These are phyloP conservation scores for Peziza echinospora DNA, from an alignment of 495 filamentous ascomycete species.

Conservation along the genomic window DNA sequence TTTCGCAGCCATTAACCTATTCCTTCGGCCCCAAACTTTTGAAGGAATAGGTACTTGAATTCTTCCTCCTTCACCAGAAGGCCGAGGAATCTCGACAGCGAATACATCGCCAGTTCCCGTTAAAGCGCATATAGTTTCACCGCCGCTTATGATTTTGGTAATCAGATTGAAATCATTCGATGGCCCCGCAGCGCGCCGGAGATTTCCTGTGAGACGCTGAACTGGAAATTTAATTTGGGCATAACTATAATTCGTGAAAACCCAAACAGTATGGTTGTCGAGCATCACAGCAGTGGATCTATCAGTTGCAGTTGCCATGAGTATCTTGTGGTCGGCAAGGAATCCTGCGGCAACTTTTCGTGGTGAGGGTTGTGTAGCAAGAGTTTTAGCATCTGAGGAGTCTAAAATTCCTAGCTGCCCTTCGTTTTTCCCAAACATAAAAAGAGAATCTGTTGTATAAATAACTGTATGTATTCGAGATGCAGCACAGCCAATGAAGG, in stretches of 20 bases:
- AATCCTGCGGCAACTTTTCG: conserved; percentile 72
- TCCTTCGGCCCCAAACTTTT: conserved; percentile 62
- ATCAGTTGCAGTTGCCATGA: conserved; percentile 70
- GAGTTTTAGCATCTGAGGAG: conserved; percentile 63
- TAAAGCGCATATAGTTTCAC: conserved; percentile 72
- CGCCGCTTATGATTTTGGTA: conserved; percentile 54
- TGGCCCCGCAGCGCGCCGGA: background rate
- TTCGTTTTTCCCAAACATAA: conserved; percentile 88
- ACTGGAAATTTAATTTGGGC: conserved; percentile 63
- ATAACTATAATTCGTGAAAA: conserved; percentile 87
- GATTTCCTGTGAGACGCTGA: conserved; percentile 30
- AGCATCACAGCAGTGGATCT: conserved; percentile 70
- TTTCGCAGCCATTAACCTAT: conserved; percentile 59
- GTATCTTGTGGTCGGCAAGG: conserved; percentile 44
- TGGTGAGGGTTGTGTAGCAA: conserved; percentile 54
- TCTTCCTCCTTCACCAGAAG: conserved; percentile 42
- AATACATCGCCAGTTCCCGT: conserved; percentile 70
- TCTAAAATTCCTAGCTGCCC: conserved; percentile 88
- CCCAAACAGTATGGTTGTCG: conserved; percentile 68
- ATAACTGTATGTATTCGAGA: conserved; percentile 81
- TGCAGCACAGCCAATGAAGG: conserved; percentile 63
- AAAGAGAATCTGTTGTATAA: conserved; percentile 59
- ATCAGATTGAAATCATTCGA: conserved; percentile 33
- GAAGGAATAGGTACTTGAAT: conserved; percentile 51
- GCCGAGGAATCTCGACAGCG: conserved; percentile 29